Evolutionary conservation across 257 asterid genomes (phyloP).

Genomic region (Salvia hispanica): DNA sequence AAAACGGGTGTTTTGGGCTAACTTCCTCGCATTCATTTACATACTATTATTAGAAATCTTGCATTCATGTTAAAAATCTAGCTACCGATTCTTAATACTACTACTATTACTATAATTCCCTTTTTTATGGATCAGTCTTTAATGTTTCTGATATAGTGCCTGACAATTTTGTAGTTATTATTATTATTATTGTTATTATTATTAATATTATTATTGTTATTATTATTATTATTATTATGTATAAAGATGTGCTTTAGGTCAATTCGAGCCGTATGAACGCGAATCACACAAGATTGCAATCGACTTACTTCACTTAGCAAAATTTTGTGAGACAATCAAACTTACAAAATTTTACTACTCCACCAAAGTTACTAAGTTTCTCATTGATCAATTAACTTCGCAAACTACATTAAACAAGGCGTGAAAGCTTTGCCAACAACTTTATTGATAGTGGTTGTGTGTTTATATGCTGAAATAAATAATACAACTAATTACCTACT

Average conservation of each 20-base stretch:
- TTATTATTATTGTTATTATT: neutral
- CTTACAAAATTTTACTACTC: too few species aligned
- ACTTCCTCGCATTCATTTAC: neutral
- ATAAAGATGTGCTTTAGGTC: too few species aligned
- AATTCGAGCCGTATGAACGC: too few species aligned
- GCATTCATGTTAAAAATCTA: conserved; percentile 32
- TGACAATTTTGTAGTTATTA: neutral
- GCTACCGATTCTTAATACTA: conserved; percentile 30
- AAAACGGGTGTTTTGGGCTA: neutral
- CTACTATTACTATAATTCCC: neutral
- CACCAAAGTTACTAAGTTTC: too few species aligned
- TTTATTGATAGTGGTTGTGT: conserved; percentile 15
- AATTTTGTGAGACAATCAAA: neutral
- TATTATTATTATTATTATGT: too few species aligned
- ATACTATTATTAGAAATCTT: neutral
- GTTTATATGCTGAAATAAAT: conserved; percentile 25
- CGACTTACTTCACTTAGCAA: neutral
- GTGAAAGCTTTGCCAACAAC: too few species aligned
- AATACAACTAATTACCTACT: conserved; percentile 29
- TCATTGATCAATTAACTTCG: too few species aligned
- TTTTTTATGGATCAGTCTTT: neutral
- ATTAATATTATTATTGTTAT: neutral
- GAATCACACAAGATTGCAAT: too few species aligned
- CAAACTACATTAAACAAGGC: too few species aligned
- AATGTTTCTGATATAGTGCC: neutral